Base-by-base conservation (phyloP, 139 green algal species). In the Picochlorum sp. region DNA sequence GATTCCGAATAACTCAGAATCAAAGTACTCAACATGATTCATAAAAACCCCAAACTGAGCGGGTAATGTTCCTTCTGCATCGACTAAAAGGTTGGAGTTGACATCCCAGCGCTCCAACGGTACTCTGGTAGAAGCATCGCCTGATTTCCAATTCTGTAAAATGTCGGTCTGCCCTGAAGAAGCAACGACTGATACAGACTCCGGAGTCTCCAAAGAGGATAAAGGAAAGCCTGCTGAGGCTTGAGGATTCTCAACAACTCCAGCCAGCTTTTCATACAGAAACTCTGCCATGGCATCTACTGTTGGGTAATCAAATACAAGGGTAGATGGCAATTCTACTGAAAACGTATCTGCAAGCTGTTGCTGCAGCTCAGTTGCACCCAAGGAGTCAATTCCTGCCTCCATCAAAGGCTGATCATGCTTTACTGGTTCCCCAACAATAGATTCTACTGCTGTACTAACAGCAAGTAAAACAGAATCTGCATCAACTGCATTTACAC, bases 351-450 rank as follows among this genome's bases (percentile, higher is more conserved):
- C 56, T 14, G 63, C 61, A 26, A 94, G 73, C 4, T 60, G 68
- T 63, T 89, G 83, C 25, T 84, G 72, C 63, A 95, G 74, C 81
- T 95, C 84, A 16, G 88, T 83, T 12, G 84, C 77, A 1, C 80
- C 80, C 54, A 93, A 70, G 3, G 77, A 88, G 73, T 95, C 87
- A 37, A 95, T 58, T 8, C 86, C 86, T 16, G 78, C 72, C 2
- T 71, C 80, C 79, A 94, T 88, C 29, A 94, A 72, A 2, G 85
- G 86, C 30, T 87, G 68, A 20, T 85, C 67, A 31, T 18, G 16
- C 2, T 50, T 40, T 5, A 90, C 63, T 5, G 33, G 24, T 25
- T 14, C 14, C 45, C 67, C 67, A 44, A 69, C 25, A 33, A 69
- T 58, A 3, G 51, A 28, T 20, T 33, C 7, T 4, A 73, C 59